A percentile compares a stretch with the other conserved stretches of the same genome.
phyloP scores from a whole-genome alignment of 176 grass and related monocot species.

The Zea luxurians region DNA sequence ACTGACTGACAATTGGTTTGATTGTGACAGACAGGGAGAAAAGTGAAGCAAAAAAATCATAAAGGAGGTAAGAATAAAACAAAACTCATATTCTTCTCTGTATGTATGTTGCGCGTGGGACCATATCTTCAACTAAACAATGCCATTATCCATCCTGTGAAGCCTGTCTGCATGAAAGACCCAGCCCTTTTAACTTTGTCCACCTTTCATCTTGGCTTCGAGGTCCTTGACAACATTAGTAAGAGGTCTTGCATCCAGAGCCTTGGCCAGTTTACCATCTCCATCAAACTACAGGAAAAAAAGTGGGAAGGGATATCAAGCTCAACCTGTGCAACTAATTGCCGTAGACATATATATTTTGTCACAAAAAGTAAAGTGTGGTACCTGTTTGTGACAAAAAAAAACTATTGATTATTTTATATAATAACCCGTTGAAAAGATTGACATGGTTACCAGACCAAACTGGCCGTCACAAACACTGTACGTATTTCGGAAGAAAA shows the following conservation, averaged over 20 bases:
- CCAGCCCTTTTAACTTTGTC: constrained; percentile 7
- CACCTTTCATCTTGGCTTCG: constrained; percentile 55
- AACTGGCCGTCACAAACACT: neutral
- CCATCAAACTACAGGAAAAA: constrained; percentile 41
- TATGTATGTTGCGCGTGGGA: constrained; percentile 21
- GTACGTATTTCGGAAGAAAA: neutral
- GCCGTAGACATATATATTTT: too few relatives aligned
- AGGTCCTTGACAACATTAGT: constrained; percentile 66
- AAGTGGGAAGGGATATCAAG: neutral
- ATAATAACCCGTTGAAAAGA: neutral
- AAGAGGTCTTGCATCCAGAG: constrained; percentile 68
- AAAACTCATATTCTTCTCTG: constrained; percentile 14
- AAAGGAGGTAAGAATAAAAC: neutral
- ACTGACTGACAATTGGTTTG: neutral
- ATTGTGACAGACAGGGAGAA: neutral
- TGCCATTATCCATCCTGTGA: constrained; percentile 9
- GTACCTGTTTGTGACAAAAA: neutral
- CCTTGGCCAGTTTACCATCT: constrained; percentile 51
- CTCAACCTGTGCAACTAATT: too few relatives aligned
- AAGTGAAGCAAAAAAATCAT: neutral
- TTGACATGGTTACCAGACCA: neutral
- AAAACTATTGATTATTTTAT: neutral
- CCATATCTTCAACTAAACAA: constrained; percentile 28
- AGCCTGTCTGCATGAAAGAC: neutral
- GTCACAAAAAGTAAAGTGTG: neutral